Conservation (phyloP, 2,329 filamentous ascomycete genomes). For the Chrysosporium queenslandicum region DNA sequence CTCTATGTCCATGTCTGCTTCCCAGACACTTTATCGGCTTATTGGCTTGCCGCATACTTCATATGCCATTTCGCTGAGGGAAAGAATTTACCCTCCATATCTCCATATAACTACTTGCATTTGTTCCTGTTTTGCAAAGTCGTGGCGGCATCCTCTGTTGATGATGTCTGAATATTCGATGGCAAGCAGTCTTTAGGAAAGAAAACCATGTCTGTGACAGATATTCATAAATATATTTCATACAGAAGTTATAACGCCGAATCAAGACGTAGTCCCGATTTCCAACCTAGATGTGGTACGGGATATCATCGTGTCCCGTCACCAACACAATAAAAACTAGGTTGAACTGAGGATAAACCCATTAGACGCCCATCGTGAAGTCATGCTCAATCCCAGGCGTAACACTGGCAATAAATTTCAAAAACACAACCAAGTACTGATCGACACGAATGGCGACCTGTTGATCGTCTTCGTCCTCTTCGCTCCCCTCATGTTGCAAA, state of each 20-base stretch:
- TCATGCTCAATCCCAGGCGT: constrained; percentile 97
- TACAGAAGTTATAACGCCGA: not conserved
- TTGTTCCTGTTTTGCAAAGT: not conserved
- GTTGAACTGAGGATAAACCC: not conserved
- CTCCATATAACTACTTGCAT: too few species aligned
- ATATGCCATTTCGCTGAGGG: too few species aligned
- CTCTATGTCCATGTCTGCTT: too few species aligned
- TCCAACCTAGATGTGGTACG: not conserved
- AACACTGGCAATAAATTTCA: constrained; percentile 71
- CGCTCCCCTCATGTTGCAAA: constrained; percentile 40
- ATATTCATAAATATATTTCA: too few species aligned
- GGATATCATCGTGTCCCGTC: not conserved
- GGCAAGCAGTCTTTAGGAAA: too few species aligned
- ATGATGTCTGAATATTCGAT: not conserved
- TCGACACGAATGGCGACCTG: constrained; percentile 42
- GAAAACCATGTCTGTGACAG: too few species aligned
- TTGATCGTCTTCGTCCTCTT: constrained; percentile 39
- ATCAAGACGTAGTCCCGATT: not conserved
- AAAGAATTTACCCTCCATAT: too few species aligned
- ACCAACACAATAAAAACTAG: not conserved
- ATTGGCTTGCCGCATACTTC: too few species aligned
- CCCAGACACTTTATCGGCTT: not conserved
- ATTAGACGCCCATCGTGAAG: constrained; percentile 90
- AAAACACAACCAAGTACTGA: constrained; percentile 44
- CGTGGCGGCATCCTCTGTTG: not conserved